Percentiles rank a stretch among this genome's conserved stretches.
These are phyloP conservation scores for Soucietia sequanensis DNA, from an alignment of 805 yeast genomes.

Conservation along the genomic window DNA sequence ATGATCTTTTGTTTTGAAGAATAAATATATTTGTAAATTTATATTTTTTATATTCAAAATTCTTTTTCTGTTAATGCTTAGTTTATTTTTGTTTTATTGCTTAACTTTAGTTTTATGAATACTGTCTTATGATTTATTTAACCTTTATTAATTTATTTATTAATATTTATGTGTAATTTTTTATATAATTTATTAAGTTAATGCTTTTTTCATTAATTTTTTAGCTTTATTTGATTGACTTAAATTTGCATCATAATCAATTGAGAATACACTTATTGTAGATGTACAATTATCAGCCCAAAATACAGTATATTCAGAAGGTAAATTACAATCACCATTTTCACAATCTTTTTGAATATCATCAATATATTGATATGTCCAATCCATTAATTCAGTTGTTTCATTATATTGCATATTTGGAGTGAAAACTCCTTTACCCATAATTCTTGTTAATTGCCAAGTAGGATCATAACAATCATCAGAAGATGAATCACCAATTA, in stretches of 20 bases:
- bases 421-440: slow-evolving; percentile 10
- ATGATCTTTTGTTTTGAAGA: too few species aligned
- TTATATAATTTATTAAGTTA: too few species aligned
- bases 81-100: too few species aligned
- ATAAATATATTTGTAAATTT: too few species aligned
- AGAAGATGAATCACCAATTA: slow-evolving; percentile 10
- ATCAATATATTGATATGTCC: slow-evolving; percentile 12
- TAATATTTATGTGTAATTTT: too few species aligned
- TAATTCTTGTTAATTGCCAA: slow-evolving; percentile 10
- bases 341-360: slow-evolving; percentile 7
- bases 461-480: slow-evolving; percentile 10
- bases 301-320: slow-evolving; percentile 19
- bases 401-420: slow-evolving; percentile 7
- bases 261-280: slow-evolving; percentile 23
- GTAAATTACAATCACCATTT: slow-evolving; percentile 10
- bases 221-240: slow-evolving; percentile 5
- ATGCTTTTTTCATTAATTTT: too few species aligned
- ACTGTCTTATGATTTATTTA: too few species aligned
- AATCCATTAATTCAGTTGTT: slow-evolving; percentile 4
- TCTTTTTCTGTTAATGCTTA: too few species aligned
- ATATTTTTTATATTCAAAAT: too few species aligned
- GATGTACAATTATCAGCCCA: slow-evolving; percentile 18
- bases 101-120: too few species aligned
- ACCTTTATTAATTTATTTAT: too few species aligned
- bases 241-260: slow-evolving; percentile 28